A percentile compares a stretch with the other conserved stretches of the same genome.
These are phyloP conservation scores for Chalciporus sp. DNA, from an alignment of 1,284 basidiomycete species.

Conservation along the genomic window DNA sequence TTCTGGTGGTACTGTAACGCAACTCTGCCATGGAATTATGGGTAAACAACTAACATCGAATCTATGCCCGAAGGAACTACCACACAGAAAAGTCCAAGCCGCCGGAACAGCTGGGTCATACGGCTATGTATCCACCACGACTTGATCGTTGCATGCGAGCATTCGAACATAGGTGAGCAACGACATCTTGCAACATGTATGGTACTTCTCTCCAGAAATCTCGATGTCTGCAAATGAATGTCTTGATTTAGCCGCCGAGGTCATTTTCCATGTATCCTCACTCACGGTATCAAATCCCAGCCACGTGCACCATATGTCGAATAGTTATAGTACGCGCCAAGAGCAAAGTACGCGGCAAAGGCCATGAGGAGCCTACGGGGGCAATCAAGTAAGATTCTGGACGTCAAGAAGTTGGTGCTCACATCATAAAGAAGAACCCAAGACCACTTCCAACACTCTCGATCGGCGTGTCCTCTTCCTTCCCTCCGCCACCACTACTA, in stretches of 20 bases:
- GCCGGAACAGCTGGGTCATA: slow-evolving; percentile 42
- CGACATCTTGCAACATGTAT: slow-evolving; percentile 76
- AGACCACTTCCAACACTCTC: slow-evolving; percentile 69
- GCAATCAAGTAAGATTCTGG: neutral
- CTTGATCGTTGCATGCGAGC: slow-evolving; percentile 66
- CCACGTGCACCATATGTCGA: slow-evolving; percentile 81
- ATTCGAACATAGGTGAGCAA: slow-evolving; percentile 72
- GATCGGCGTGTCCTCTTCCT: slow-evolving; percentile 32
- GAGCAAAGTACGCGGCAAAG: slow-evolving; percentile 65
- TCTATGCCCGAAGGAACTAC: slow-evolving; percentile 9
- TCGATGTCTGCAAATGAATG: slow-evolving; percentile 58
- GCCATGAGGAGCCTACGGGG: slow-evolving; percentile 61
- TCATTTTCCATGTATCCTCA: slow-evolving; percentile 13
- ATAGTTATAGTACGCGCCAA: slow-evolving; percentile 85
- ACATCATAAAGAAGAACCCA: slow-evolving; percentile 85
- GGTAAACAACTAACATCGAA: slow-evolving; percentile 10
- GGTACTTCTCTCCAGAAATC: slow-evolving; percentile 89
- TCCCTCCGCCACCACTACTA: slow-evolving; percentile 36
- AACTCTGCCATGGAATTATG: too few relatives aligned
- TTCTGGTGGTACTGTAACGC: neutral
- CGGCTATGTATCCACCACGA: slow-evolving; percentile 75
- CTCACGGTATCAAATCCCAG: slow-evolving; percentile 78
- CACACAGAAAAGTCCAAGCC: neutral
- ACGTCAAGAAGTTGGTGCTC: slow-evolving; percentile 34
- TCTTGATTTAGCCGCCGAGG: slow-evolving; percentile 8